Evolutionary conservation across 228 moss, liverwort and hornwort species (phyloP).

Genomic region (Sphagnum magellanicum): DNA sequence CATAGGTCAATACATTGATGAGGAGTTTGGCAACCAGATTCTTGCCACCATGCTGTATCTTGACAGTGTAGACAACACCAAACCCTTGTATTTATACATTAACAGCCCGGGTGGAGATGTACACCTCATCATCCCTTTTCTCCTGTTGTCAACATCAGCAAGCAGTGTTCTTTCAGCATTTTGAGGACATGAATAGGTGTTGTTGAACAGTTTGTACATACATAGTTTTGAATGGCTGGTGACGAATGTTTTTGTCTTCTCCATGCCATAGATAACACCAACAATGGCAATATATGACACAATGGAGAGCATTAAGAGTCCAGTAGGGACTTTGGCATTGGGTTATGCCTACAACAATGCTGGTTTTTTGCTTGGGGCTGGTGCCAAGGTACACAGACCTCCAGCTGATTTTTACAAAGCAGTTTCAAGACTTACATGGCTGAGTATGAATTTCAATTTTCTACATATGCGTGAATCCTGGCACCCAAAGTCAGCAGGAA

Average conservation of each 20-base stretch:
- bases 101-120: constrained; percentile 99
- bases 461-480: no score
- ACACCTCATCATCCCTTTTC: constrained; percentile 9
- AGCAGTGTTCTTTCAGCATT: not conserved
- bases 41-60: constrained; percentile 94
- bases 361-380: constrained; percentile 85
- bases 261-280: constrained; percentile 73
- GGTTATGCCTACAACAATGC: constrained; percentile 99
- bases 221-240: no score
- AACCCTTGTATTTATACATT: constrained; percentile 86
- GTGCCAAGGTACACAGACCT: constrained; percentile 56
- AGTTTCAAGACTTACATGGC: no score
- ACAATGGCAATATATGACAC: constrained; percentile 92
- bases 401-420: not conserved
- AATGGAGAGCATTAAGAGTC: constrained; percentile 84
- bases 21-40: constrained; percentile 95
- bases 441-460: no score
- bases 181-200: no score
- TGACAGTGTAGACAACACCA: constrained; percentile 85
- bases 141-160: not conserved
- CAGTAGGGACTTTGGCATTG: constrained; percentile 92
- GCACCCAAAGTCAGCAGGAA: no score
- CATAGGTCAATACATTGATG: constrained; percentile 89
- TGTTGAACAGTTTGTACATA: no score
- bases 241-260: no score